Percentiles rank a stretch among this genome's conserved stretches.
These are phyloP conservation scores for Salix udensis DNA, from an alignment of 345 rosid genomes.

Conservation along the genomic window DNA sequence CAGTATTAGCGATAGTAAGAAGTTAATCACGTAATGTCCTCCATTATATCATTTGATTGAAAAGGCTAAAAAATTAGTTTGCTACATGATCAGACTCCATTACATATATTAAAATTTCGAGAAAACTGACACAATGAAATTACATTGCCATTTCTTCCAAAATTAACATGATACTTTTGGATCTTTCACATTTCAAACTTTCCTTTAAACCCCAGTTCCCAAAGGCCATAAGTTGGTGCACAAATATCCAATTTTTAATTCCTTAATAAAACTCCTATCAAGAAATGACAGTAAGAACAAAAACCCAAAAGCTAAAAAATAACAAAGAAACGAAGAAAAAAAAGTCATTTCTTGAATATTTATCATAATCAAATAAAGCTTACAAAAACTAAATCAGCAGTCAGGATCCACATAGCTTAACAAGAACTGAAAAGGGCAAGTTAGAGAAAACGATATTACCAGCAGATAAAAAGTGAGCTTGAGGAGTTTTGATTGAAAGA, in stretches of 20 bases:
- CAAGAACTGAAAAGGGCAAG: neutral
- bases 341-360: neutral
- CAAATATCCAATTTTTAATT: neutral
- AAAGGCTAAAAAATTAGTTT: neutral
- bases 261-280: neutral
- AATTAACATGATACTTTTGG: neutral
- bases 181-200: neutral
- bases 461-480: neutral
- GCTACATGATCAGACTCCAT: neutral
- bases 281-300: neutral
- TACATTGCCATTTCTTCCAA: neutral
- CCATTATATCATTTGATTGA: neutral
- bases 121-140: neutral
- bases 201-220: neutral
- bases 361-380: neutral
- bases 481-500: conserved; percentile 15
- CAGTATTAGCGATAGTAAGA: neutral
- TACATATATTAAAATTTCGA: neutral
- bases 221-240: too few relatives aligned
- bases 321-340: neutral
- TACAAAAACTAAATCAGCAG: neutral
- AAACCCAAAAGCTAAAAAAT: neutral
- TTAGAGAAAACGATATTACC: conserved; percentile 12
- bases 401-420: neutral
- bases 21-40: neutral